A percentile compares a stretch with the other conserved stretches of the same genome.
These are phyloP conservation scores for Tricharina praecox DNA, from an alignment of 495 filamentous ascomycete genomes.

Conservation along the genomic window DNA sequence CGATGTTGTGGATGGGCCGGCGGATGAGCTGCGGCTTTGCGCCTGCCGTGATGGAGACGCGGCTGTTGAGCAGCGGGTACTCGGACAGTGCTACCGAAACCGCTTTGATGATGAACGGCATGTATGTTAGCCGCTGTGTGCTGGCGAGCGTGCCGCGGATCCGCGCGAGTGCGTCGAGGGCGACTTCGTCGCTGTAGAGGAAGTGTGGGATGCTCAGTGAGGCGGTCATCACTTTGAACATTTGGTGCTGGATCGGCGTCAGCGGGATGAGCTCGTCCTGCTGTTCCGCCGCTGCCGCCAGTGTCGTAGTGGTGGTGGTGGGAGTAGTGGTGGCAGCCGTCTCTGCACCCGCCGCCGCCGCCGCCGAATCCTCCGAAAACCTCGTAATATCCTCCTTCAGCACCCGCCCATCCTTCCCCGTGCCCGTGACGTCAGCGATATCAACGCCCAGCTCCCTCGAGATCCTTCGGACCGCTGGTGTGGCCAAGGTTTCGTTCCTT, in stretches of 20 bases:
- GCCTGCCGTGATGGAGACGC: slow-evolving; percentile 46
- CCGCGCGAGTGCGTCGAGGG: slow-evolving; percentile 51
- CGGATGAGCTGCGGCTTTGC: slow-evolving; percentile 53
- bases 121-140: slow-evolving; percentile 55
- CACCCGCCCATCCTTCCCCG: slow-evolving; percentile 82
- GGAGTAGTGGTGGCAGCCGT: slow-evolving; percentile 2
- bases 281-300: slow-evolving; percentile 9
- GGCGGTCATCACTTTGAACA: slow-evolving; percentile 98
- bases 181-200: slow-evolving; percentile 73
- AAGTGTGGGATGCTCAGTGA: slow-evolving; percentile 86
- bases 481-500: slow-evolving; percentile 58
- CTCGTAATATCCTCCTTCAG: slow-evolving; percentile 84
- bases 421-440: slow-evolving; percentile 61
- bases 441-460: slow-evolving; percentile 58
- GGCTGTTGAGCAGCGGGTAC: slow-evolving; percentile 75
- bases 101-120: slow-evolving; percentile 88
- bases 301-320: too few species aligned
- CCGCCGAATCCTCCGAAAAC: slow-evolving; percentile 33
- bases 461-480: slow-evolving; percentile 80
- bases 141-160: slow-evolving; percentile 54
- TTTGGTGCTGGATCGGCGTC: slow-evolving; percentile 65
- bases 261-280: slow-evolving; percentile 47
- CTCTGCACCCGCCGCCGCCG: neutral
- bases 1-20: slow-evolving; percentile 80
- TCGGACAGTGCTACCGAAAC: slow-evolving; percentile 65